Conservation (phyloP, 208 protist species). For the Sergeia podlipaevii region DNA sequence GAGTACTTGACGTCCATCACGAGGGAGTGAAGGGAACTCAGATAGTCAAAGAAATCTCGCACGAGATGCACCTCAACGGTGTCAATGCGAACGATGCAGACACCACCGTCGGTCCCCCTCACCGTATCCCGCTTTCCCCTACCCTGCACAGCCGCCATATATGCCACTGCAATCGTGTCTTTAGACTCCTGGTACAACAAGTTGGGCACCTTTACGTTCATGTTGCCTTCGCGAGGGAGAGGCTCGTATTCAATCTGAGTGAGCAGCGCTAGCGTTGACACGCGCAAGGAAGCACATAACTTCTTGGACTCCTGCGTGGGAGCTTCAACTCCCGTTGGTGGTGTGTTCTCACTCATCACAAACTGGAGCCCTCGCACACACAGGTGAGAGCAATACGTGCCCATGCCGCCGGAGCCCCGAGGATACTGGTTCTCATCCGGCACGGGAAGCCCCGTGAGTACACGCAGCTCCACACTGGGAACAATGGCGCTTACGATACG, state of each 20-base stretch:
- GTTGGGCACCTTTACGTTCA: slow-evolving; percentile 41
- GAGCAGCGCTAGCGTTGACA: slow-evolving; percentile 53
- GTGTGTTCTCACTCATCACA: slow-evolving; percentile 43
- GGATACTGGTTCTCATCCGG: slow-evolving; percentile 34
- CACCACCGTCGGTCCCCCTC: slow-evolving; percentile 49
- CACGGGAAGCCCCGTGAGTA: slow-evolving; percentile 48
- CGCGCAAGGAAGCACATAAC: slow-evolving; percentile 44
- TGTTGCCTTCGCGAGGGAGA: slow-evolving; percentile 52
- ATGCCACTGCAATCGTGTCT: slow-evolving; percentile 57
- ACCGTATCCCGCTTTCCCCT: slow-evolving; percentile 48
- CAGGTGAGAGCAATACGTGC: slow-evolving; percentile 68
- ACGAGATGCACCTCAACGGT: slow-evolving; percentile 48
- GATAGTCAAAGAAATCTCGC: slow-evolving; percentile 74
- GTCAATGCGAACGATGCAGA: slow-evolving; percentile 46
- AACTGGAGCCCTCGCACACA: slow-evolving; percentile 40
- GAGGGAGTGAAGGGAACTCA: slow-evolving; percentile 21
- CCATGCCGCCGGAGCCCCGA: slow-evolving; percentile 1
- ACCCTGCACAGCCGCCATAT: slow-evolving; percentile 36
- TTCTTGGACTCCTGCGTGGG: slow-evolving; percentile 17
- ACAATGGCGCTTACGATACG: slow-evolving; percentile 57
- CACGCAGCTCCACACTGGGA: slow-evolving; percentile 65
- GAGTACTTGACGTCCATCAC: slow-evolving; percentile 5
- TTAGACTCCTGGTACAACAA: slow-evolving; percentile 54
- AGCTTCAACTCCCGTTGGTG: slow-evolving; percentile 46
- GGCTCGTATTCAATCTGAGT: slow-evolving; percentile 84